Base-by-base conservation (phyloP, 2,329 filamentous ascomycete genomes). In the Penicillium sp. region DNA sequence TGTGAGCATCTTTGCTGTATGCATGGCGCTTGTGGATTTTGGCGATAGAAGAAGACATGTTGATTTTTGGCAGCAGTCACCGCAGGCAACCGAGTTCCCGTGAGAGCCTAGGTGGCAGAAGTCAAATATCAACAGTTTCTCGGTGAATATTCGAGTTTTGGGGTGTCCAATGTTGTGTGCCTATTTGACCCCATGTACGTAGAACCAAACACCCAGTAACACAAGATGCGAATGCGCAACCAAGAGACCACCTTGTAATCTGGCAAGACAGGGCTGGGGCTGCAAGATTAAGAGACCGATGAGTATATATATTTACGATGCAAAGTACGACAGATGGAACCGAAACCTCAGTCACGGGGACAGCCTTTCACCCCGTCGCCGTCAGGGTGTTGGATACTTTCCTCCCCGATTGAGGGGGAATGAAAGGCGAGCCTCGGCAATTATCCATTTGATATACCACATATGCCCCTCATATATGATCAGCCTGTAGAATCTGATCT, bases 21-120 rank as follows among this genome's bases (percentile, higher is more conserved):
- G 65, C 64, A 61, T 72, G 68, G 18, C 76, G 68, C 55, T 70
- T 74, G 47, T 72, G 71, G 38, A 78, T 78, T 1, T 57, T 68
- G 55, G 61, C 63, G 59, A 68, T 61, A 50, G 61, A 69, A 41
- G 62, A 62, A 23, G 63, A 51, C 67, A 70, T 70, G 38, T 44
- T 58, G 44, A 14, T 43, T 10, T 23, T 30, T 23, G 13, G 10
- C 27, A 42, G 18, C n/a, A n/a, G 16, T 34, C 8, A 11, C 30
- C 30, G 27, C 14, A 26, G 18, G 26, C 27, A 42, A 41, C 19
- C 2, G 2, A 49, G 8, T n/a, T 5, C 9, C 14, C 7, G 14
- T 32, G 18, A 11, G 16, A 23, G 10, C 18, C 34, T 14, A 14
- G 26, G 23, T 13, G 16, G 18, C 18, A n/a, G 11, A 9, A 47